These are phyloP conservation scores for Ensete glaucum DNA, from an alignment of 176 grass and related monocot species.

Conservation along the genomic window DNA sequence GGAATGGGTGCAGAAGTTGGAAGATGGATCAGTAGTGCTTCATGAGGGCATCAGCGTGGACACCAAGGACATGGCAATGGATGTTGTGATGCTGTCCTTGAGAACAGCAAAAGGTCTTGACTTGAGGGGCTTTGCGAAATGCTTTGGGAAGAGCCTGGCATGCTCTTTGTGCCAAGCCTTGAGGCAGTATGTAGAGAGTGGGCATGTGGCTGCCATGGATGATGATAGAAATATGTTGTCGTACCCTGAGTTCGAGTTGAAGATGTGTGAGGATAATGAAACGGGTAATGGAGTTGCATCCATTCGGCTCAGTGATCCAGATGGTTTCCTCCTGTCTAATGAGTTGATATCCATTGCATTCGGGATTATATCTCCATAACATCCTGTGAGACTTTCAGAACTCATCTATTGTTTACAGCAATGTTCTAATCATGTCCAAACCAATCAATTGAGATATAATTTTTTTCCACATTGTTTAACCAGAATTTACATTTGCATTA, in stretches of 20 bases:
- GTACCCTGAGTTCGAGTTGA: conserved; percentile 38
- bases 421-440: neutral
- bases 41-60: conserved; percentile 26
- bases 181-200: conserved; percentile 56
- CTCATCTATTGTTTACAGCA: neutral
- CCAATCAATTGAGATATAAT: neutral
- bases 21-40: conserved; percentile 35
- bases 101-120: conserved; percentile 71
- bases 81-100: conserved; percentile 74
- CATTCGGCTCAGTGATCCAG: conserved; percentile 68
- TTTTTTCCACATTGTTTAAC: neutral
- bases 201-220: conserved; percentile 57
- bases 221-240: conserved; percentile 30
- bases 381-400: neutral
- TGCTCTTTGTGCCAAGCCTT: conserved; percentile 45
- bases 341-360: conserved; percentile 90
- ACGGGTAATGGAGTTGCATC: conserved; percentile 37
- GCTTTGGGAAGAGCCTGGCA: conserved; percentile 40
- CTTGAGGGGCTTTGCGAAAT: conserved; percentile 49
- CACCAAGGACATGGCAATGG: conserved; percentile 71
- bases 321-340: conserved; percentile 80
- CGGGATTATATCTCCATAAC: conserved; percentile 56
- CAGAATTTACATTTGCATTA: too few relatives aligned
- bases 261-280: conserved; percentile 17
- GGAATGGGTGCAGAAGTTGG: conserved; percentile 63